A percentile compares a stretch with the other conserved stretches of the same genome.
Evolutionary conservation across 257 asterid genomes (phyloP).

Genomic region (Lycium ferocissimum): DNA sequence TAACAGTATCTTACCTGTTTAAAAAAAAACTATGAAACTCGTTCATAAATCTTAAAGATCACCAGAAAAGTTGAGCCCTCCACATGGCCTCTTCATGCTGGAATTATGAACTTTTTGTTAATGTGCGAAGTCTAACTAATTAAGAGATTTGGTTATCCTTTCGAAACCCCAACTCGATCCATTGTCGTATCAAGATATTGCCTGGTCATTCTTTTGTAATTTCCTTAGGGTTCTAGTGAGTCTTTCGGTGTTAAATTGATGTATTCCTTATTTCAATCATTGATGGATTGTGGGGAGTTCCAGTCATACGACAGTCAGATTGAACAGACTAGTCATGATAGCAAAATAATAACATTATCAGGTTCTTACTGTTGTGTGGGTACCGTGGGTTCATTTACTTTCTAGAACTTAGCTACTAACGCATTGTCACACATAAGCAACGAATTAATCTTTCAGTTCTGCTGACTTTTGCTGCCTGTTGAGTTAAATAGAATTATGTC

Average conservation of each 20-base stretch:
- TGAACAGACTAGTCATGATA: constrained; percentile 18
- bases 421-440: not conserved
- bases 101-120: not conserved
- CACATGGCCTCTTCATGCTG: constrained; percentile 9
- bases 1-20: not conserved
- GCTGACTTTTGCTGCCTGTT: not conserved
- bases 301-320: constrained; percentile 18
- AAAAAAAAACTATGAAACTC: not conserved
- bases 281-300: not conserved
- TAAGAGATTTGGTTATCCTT: constrained; percentile 12
- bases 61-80: not conserved
- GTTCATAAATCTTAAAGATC: not conserved
- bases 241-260: not conserved
- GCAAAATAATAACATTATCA: not conserved
- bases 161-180: not conserved
- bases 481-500: constrained; percentile 11
- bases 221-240: constrained; percentile 4
- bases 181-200: not conserved
- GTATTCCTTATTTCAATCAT: constrained; percentile 4
- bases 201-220: not conserved
- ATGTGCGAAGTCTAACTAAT: not conserved
- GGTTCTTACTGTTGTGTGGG: not conserved
- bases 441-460: constrained; percentile 10
- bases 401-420: not conserved
- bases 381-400: not conserved